A percentile compares a stretch with the other conserved stretches of the same genome.
Evolutionary conservation across 176 grass and related monocot genomes (phyloP).

Genomic region (Phyllostachys edulis): DNA sequence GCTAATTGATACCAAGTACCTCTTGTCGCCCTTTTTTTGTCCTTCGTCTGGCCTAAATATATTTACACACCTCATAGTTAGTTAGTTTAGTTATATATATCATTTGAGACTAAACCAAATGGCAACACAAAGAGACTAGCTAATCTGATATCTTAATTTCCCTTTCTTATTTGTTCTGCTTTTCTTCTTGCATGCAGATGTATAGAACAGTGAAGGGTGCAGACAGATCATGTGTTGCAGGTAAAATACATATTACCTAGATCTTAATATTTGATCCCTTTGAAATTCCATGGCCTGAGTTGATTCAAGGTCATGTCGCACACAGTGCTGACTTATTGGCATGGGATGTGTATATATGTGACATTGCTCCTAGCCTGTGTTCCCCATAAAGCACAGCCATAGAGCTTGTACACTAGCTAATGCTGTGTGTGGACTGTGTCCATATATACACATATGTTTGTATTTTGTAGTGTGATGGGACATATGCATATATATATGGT

Average conservation of each 20-base stretch:
- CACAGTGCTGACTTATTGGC: constrained; percentile 40
- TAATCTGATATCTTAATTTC: not conserved
- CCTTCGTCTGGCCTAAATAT: not conserved
- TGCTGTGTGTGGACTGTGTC: not conserved
- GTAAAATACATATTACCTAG: constrained; percentile 43
- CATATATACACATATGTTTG: not conserved
- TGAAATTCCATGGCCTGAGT: not conserved
- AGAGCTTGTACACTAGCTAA: constrained; percentile 3
- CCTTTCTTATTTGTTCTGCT: not conserved
- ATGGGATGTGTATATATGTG: constrained; percentile 24
- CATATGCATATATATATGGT: constrained; percentile 20
- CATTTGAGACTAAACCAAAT: constrained; percentile 18
- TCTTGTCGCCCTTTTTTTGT: constrained; percentile 22
- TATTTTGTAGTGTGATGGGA: constrained; percentile 26
- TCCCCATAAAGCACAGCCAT: constrained; percentile 35
- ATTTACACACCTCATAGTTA: not conserved
- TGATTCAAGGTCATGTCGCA: constrained; percentile 28
- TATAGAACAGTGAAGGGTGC: constrained; percentile 98
- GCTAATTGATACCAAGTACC: constrained; percentile 11
- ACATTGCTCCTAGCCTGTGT: not conserved
- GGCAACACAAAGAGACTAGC: not conserved
- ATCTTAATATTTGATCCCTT: constrained; percentile 15
- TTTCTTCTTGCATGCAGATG: constrained; percentile 81
- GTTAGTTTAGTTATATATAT: not conserved
- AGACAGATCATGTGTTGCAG: constrained; percentile 71